Evolutionary conservation across 139 green algal species (phyloP).

Genomic region (Desmodesmus armatus): DNA sequence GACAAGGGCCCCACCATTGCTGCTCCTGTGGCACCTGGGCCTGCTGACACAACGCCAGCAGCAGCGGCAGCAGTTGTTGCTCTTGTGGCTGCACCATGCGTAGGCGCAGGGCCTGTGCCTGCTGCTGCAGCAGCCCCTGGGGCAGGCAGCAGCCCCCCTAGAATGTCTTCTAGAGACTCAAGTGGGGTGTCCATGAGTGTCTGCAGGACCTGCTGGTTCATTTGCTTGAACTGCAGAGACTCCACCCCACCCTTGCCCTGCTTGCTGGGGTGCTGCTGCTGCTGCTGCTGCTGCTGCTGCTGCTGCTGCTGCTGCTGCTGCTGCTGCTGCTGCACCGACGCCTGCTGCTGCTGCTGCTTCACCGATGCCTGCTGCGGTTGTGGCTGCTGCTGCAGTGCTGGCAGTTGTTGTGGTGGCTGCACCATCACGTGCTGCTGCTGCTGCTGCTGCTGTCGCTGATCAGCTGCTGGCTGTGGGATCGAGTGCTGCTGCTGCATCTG

Average conservation of each 20-base stretch:
- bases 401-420: background rate
- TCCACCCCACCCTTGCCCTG: background rate
- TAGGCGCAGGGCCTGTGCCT: background rate
- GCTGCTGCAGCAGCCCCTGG: background rate
- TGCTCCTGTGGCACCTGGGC: background rate
- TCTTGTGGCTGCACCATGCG: background rate
- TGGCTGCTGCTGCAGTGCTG: background rate
- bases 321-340: background rate
- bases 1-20: background rate
- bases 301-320: too few relatives aligned
- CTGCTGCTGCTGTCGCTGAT: background rate
- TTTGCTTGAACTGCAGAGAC: background rate
- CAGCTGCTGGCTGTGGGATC: background rate
- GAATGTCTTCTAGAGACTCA: slow-evolving; percentile 22
- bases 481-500: background rate
- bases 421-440: background rate
- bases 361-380: background rate
- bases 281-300: slow-evolving; percentile 13
- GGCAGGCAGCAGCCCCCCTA: background rate
- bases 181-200: slow-evolving; percentile 1
- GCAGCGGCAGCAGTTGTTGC: background rate
- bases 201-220: background rate
- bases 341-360: too few relatives aligned
- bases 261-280: background rate
- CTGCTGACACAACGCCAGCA: background rate